Base-by-base conservation (phyloP, 805 yeast genomes). In the Metschnikowia aberdeeniae region DNA sequence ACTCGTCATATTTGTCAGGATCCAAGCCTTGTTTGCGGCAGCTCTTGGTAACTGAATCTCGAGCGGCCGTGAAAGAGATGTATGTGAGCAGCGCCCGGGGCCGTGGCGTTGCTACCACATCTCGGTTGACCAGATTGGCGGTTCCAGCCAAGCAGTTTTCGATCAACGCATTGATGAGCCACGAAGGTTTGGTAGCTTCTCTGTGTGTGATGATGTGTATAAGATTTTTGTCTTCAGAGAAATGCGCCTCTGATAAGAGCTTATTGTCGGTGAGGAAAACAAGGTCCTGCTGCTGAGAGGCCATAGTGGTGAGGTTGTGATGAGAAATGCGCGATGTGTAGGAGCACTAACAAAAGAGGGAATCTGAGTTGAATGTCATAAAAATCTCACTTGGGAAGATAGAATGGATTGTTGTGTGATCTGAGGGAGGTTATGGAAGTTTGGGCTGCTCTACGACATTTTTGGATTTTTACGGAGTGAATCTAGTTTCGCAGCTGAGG, bases 141-240 rank as follows among this genome's bases (percentile, higher is more conserved):
- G 80, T 73, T 4, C 81, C 85, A 13, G 63, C 54, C 12, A 79
- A 50, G 22, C 70, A 63, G 30, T 70, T 72, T 53, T 84, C 88
- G 7, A 82, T 62, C 19, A 84, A 58, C 1, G 81, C 72, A 44
- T 72, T 73, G 3, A 75, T 56, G 32, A 85, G 65, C 92, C 92
- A 85, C 5, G 78, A 60, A 1, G 90, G 81, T 24, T 78, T 72
- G 0, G 86, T 82, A 0, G 84, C 81, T 43, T 63, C 70, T 3
- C 54, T 53, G 43, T 69, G 65, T 1, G 72, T 55, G 6, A 71
- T 57, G 3, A 66, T 45, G 3, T 67, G 58, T 17, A 66, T 50
- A 12, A 4, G 60, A 47, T 36, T 45, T 27, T 6, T 33, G 3
- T 8, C 42, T 54, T 57, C 52, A 48, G 29, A 46, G 44, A 50